phyloP scores from a whole-genome alignment of 1,139 yeast genomes.

The Ashbya aceris region DNA sequence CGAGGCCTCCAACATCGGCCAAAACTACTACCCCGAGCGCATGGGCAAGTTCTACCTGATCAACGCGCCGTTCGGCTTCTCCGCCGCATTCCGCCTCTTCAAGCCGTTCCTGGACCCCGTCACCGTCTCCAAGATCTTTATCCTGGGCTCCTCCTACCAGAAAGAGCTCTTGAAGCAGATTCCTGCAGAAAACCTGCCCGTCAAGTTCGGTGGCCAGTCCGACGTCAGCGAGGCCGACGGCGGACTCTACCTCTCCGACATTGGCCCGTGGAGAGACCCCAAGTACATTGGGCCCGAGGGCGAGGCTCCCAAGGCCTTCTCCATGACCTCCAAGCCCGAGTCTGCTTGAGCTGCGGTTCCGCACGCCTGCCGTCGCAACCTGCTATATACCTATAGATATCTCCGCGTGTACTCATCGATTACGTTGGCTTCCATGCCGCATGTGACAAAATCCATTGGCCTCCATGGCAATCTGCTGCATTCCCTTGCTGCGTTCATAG shows the following conservation, averaged over 20 bases:
- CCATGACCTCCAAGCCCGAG: conserved; percentile 10
- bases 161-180: conserved; percentile 83
- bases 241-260: conserved; percentile 78
- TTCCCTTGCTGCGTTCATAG: no score
- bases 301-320: conserved; percentile 59
- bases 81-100: conserved; percentile 83
- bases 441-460: no score
- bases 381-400: no score
- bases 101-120: conserved; percentile 96
- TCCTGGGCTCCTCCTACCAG: conserved; percentile 70
- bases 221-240: conserved; percentile 56
- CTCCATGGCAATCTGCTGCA: no score
- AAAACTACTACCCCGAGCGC: conserved; percentile 97
- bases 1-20: conserved; percentile 91
- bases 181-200: conserved; percentile 86
- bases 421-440: no score
- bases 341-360: no score
- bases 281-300: conserved; percentile 80
- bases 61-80: conserved; percentile 96
- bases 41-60: conserved; percentile 96
- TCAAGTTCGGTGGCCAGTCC: conserved; percentile 79
- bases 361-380: no score
- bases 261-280: conserved; percentile 96
- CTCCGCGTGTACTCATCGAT: no score
- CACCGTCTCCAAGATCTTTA: conserved; percentile 91